Conservation (phyloP, 768 basidiomycete genomes). For the Suillus spraguei region DNA sequence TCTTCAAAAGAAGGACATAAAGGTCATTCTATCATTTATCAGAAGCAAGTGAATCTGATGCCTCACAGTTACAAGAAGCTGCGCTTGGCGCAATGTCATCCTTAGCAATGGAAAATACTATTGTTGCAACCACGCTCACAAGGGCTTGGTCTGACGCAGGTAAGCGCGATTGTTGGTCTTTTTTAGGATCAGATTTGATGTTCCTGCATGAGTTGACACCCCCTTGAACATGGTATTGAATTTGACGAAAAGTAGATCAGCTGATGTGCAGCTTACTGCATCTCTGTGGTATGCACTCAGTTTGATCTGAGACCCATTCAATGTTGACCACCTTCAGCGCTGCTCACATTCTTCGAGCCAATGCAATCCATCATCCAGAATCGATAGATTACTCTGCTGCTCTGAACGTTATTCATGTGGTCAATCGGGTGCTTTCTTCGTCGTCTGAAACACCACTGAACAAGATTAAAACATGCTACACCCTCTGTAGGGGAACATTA, state of each 20-base stretch:
- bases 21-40: slow-evolving; percentile 39
- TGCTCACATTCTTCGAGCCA: slow-evolving; percentile 63
- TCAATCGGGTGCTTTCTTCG: slow-evolving; percentile 60
- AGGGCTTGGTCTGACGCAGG: slow-evolving; percentile 47
- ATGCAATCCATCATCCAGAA: slow-evolving; percentile 31
- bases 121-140: slow-evolving; percentile 50
- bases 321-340: slow-evolving; percentile 40
- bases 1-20: slow-evolving; percentile 52
- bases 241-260: slow-evolving; percentile 57
- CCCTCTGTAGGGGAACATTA: slow-evolving; percentile 56
- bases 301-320: not conserved
- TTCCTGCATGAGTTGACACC: slow-evolving; percentile 14
- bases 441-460: slow-evolving; percentile 42
- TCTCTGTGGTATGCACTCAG: slow-evolving; percentile 57
- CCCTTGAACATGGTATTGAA: slow-evolving; percentile 46
- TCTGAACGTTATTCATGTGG: slow-evolving; percentile 67
- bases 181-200: slow-evolving; percentile 12
- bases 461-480: slow-evolving; percentile 72
- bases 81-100: slow-evolving; percentile 65
- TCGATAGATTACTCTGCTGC: slow-evolving; percentile 47
- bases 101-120: slow-evolving; percentile 61
- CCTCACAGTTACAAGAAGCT: slow-evolving; percentile 62
- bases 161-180: slow-evolving; percentile 26
- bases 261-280: slow-evolving; percentile 70
- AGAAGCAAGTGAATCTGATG: not conserved